Percentiles rank a stretch among this genome's conserved stretches.
phyloP scores from a whole-genome alignment of 257 asterid species.

The Rubia yunnanensis region DNA sequence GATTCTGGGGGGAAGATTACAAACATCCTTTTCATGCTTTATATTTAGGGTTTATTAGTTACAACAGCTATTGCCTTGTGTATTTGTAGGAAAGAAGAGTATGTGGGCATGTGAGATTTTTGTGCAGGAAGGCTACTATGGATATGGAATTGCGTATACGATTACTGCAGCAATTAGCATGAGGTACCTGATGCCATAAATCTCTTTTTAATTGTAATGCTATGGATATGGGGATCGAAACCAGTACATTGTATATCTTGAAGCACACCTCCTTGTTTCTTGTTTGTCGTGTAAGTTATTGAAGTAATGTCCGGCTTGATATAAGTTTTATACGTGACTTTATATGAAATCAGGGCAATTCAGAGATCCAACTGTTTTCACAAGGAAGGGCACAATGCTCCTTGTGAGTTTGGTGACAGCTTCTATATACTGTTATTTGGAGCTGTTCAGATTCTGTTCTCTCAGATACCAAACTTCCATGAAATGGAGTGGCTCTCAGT shows the following conservation, averaged over 20 bases:
- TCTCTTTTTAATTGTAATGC: not conserved
- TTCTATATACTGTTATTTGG: conserved; percentile 45
- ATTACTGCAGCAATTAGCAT: conserved; percentile 54
- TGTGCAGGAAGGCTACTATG: conserved; percentile 48
- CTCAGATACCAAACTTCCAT: conserved; percentile 60
- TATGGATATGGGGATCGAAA: not conserved
- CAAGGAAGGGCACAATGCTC: conserved; percentile 43
- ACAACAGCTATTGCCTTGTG: not conserved
- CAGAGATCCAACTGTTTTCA: conserved; percentile 56
- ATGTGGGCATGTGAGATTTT: conserved; percentile 42
- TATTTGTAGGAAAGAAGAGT: conserved; percentile 46
- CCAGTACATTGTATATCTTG: not conserved
- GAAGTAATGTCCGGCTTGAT: not conserved
- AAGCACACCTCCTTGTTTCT: not conserved
- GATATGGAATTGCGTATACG: conserved; percentile 55
- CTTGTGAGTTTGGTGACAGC: conserved; percentile 38
- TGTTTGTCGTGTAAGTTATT: not conserved
- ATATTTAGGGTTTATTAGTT: not conserved
- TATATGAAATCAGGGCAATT: conserved; percentile 35
- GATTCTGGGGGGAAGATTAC: not conserved
- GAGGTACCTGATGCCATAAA: conserved; percentile 24
- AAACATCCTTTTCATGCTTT: not conserved
- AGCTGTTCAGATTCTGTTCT: conserved; percentile 38
- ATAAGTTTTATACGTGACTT: not conserved
- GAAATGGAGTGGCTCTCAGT: conserved; percentile 48